phyloP scores from a whole-genome alignment of 257 asterid genomes.

The Solanum chiquidenum region DNA sequence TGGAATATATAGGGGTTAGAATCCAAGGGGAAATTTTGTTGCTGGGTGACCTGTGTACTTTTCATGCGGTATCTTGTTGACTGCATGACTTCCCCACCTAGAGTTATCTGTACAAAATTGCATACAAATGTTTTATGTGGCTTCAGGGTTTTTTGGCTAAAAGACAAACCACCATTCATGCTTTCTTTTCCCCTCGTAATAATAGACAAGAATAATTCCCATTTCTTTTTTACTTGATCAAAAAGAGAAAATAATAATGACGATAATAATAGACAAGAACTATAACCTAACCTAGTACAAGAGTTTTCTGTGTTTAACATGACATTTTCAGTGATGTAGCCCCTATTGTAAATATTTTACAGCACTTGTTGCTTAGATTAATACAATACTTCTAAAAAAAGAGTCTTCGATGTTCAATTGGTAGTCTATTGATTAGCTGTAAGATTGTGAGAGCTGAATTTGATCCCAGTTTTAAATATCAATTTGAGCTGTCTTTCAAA shows the following conservation, averaged over 20 bases:
- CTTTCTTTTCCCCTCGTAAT: neutral
- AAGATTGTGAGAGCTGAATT: neutral
- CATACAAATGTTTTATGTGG: neutral
- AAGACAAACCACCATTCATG: neutral
- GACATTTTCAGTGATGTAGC: neutral
- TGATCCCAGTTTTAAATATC: neutral
- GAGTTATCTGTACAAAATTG: neutral
- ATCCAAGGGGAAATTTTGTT: neutral
- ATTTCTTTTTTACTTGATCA: neutral
- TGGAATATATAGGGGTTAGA: neutral
- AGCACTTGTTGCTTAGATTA: neutral
- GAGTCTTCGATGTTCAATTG: neutral
- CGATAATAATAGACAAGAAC: neutral
- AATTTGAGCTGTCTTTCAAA: neutral
- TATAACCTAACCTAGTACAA: neutral
- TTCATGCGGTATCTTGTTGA: neutral
- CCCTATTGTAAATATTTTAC: neutral
- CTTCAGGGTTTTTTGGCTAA: neutral
- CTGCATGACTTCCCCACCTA: neutral
- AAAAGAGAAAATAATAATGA: neutral
- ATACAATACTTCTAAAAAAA: neutral
- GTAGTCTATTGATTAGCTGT: neutral
- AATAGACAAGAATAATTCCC: neutral
- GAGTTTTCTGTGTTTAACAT: neutral
- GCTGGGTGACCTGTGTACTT: neutral